A percentile compares a stretch with the other conserved stretches of the same genome.
phyloP scores from a whole-genome alignment of 768 basidiomycete species.

The Panaeolus papilionaceus region DNA sequence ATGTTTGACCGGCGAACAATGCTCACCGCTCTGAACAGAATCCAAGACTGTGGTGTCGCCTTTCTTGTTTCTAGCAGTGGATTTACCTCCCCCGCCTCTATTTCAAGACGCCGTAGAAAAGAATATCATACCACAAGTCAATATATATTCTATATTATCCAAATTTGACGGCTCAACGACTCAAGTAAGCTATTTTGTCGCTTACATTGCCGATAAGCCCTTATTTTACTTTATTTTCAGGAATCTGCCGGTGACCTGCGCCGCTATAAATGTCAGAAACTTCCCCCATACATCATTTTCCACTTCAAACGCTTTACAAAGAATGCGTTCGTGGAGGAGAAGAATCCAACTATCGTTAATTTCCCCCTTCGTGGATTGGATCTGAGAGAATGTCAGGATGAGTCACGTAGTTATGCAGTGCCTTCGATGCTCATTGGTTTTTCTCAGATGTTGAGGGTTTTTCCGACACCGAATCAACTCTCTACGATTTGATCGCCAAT shows the following conservation, averaged over 20 bases:
- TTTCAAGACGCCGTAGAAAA: constrained; percentile 97
- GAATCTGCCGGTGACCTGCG: constrained; percentile 87
- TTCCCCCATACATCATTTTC: constrained; percentile 93
- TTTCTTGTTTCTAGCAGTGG: constrained; percentile 94
- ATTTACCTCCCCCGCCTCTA: constrained; percentile 95
- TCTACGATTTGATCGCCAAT: constrained; percentile 96
- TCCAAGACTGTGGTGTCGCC: constrained; percentile 87
- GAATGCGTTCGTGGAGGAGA: constrained; percentile 96
- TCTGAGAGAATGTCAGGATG: constrained; percentile 83
- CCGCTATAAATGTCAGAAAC: constrained; percentile 86
- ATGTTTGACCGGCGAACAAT: constrained; percentile 19
- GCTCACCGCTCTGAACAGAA: constrained; percentile 52
- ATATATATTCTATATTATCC: constrained; percentile 84
- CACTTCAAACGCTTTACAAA: constrained; percentile 98
- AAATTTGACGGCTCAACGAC: constrained; percentile 95
- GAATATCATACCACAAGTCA: constrained; percentile 98
- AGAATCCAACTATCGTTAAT: constrained; percentile 98
- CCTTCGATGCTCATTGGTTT: constrained; percentile 28
- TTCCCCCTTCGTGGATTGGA: constrained; percentile 95
- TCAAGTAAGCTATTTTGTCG: constrained; percentile 57
- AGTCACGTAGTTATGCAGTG: constrained; percentile 29
- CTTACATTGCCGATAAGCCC: constrained; percentile 19
- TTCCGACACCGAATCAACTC: constrained; percentile 60
- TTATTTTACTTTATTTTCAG: constrained; percentile 44
- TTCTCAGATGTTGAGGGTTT: constrained; percentile 79